Base-by-base conservation (phyloP, 2,329 filamentous ascomycete species). In the Aspergillus brasiliensis region DNA sequence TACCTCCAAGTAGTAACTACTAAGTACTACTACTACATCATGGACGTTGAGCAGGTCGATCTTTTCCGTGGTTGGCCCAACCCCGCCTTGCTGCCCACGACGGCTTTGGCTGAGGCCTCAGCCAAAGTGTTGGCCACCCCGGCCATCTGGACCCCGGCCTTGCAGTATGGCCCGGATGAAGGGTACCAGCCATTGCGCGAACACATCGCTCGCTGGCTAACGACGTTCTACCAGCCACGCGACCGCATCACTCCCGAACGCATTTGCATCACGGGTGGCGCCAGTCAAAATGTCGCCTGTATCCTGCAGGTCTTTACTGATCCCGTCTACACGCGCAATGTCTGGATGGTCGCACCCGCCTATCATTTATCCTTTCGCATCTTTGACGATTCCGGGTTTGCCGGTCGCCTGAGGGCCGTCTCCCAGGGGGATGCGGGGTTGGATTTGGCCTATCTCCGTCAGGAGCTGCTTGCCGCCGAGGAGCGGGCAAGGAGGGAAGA, bases 321-420 rank as follows among this genome's bases (percentile, higher is more conserved):
- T 73, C 90, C 91, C 1, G 76, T 81, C 2, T 89, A 88, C 69
- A 97, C 93, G 1, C 81, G 84, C 48, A 86, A 86, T 65, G 82
- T 96, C 8, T 97, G 91, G 90, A 84, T 93, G 75, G 86, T 92
- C 1, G 87, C 89, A 19, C 93, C 93, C 4, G 89, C 89, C 49
- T 97, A 96, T 72, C 90, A 91, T 75, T 81, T 96, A n/a, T 90
- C 88, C 0, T 92, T 90, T 69, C 83, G 88, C n/a, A 91, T 96
- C 58, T 92, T 97, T 69, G 87, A 90, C 59, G 93, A 97, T 75
- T 82, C 88, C 5, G 90, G 91, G 1, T 92, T 96, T 65, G 80
- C 81, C 4, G 84, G 83, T 3, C 84, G 87, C 37, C 71, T 96
- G 70, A 83, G 82, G 52, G 89, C 87, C 1, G 84, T 93, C 11